Percentiles rank a stretch among this genome's conserved stretches.
phyloP scores from a whole-genome alignment of 1,284 basidiomycete genomes.

The Sparassis latifolia region DNA sequence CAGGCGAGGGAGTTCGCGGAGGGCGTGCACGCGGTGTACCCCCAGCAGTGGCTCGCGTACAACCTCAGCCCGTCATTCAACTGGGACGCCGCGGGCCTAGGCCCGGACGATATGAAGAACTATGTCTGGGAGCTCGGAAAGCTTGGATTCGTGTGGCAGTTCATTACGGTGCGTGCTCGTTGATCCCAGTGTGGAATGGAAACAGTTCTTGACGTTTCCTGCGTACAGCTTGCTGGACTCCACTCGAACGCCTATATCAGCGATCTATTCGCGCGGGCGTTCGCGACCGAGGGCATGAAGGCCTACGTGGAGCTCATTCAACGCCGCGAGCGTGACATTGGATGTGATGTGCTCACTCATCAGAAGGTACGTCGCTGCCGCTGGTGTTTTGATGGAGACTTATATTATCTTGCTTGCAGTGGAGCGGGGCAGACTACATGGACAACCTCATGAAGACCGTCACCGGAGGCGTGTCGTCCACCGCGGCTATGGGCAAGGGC shows the following conservation, averaged over 20 bases:
- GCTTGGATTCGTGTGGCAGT: slow-evolving; percentile 95
- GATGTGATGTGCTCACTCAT: slow-evolving; percentile 88
- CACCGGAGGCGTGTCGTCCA: slow-evolving; percentile 92
- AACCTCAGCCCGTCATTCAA: slow-evolving; percentile 93
- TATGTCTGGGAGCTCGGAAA: slow-evolving; percentile 94
- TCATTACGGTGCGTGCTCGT: slow-evolving; percentile 77
- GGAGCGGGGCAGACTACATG: slow-evolving; percentile 92
- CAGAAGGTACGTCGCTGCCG: slow-evolving; percentile 51
- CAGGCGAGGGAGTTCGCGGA: slow-evolving; percentile 93
- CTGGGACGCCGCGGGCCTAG: slow-evolving; percentile 88
- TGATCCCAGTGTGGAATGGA: background rate
- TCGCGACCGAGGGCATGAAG: slow-evolving; percentile 88
- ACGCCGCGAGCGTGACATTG: slow-evolving; percentile 82
- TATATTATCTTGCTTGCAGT: slow-evolving; percentile 38
- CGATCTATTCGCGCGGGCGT: slow-evolving; percentile 86
- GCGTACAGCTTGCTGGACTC: slow-evolving; percentile 78
- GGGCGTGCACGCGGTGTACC: slow-evolving; percentile 77
- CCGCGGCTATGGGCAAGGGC: slow-evolving; percentile 91
- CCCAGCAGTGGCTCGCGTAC: slow-evolving; percentile 91
- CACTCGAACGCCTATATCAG: slow-evolving; percentile 98
- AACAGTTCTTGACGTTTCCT: background rate
- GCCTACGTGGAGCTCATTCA: slow-evolving; percentile 86
- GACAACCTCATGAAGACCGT: slow-evolving; percentile 92
- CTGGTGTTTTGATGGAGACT: background rate
- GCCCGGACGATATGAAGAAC: slow-evolving; percentile 78